Percentiles rank a stretch among this genome's conserved stretches.
These are phyloP conservation scores for Dunaliella sp. DNA, from an alignment of 139 green algal genomes.

Conservation along the genomic window DNA sequence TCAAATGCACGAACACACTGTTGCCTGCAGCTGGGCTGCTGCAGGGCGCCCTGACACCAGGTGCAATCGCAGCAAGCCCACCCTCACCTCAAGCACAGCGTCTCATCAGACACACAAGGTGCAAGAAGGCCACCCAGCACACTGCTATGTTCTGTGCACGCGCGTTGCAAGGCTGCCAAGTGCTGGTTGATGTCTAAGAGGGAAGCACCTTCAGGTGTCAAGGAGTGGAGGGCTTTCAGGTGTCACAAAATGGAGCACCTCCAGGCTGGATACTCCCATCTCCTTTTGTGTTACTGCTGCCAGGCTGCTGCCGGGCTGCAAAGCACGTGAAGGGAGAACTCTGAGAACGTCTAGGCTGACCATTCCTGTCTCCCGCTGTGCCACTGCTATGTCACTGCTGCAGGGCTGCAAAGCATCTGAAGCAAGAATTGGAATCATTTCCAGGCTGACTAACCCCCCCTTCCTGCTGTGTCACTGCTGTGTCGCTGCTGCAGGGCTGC, in stretches of 20 bases:
- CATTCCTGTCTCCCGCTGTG: not conserved
- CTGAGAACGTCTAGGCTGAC: not conserved
- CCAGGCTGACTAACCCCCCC: not conserved
- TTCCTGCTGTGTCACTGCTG: not conserved
- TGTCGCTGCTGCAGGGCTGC: constrained; percentile 41
- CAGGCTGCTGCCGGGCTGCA: constrained; percentile 39
- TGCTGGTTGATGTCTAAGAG: too few species aligned
- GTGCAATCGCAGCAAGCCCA: too few species aligned
- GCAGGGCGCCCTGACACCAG: too few species aligned
- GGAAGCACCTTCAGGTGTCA: too few species aligned
- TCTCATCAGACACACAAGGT: too few species aligned
- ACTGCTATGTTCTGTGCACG: too few species aligned
- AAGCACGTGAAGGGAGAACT: constrained; percentile 16
- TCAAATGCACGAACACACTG: too few species aligned
- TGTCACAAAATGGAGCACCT: not conserved
- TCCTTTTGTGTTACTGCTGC: not conserved
- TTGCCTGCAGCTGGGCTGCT: too few species aligned
- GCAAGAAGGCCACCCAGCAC: too few species aligned
- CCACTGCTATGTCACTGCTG: not conserved
- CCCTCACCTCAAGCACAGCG: too few species aligned
- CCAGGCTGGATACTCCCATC: not conserved
- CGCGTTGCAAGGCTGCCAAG: too few species aligned
- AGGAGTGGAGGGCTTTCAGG: too few species aligned
- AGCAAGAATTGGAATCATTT: not conserved
- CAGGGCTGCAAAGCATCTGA: constrained; percentile 41